Base-by-base conservation (phyloP, 192 early-diverging fungal genomes). In the Umbelopsis ramanniana region DNA sequence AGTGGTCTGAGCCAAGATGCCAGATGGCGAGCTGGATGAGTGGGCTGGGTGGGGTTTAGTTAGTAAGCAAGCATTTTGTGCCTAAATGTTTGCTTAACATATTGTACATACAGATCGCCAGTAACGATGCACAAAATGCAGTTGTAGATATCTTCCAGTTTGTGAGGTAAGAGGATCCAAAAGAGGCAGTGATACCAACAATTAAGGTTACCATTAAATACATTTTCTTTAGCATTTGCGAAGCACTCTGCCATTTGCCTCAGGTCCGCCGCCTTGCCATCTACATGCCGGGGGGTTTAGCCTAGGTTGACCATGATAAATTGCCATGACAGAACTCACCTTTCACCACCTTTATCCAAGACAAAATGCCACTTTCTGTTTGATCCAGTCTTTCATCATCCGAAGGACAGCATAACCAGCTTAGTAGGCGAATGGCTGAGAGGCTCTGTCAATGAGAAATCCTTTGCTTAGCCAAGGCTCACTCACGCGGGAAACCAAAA, bases 321-420 rank as follows among this genome's bases (percentile, higher is more conserved):
- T n/a, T n/a, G n/a, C n/a, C n/a, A n/a, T n/a, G n/a, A n/a, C n/a
- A n/a, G n/a, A n/a, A n/a, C 52, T 38, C 35, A 70, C 69, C 17
- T 19, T 53, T 40, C 35, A 70, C 5, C 21, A 50, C n/a, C 7
- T 22, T 9, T 54, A 53, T 12, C 69, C 69, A 70, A 5, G n/a
- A 5, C 17, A 48, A 15, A 17, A 70, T 21, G 2, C 12, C 15
- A 23, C 52, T 33, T 17, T 22, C 33, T 2, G 47, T 53, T n/a
- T 52, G 48, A 8, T 53, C 69, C 0, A 53, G 48, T 54, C 69
- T 11, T 19, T 70, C 69, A 10, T 70, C 69, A 40, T 70, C 33
- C 3, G 69, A 54, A 54, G 69, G 69, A 54, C 69, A 70, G 48
- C 26, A 40, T 38, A 70, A 37, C 69, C 69, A 70, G 6, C 50